Evolutionary conservation across 768 basidiomycete species (phyloP), one percentile per base, ranked within the genome.

Genomic region (Saitozyma podzolica): DNA sequence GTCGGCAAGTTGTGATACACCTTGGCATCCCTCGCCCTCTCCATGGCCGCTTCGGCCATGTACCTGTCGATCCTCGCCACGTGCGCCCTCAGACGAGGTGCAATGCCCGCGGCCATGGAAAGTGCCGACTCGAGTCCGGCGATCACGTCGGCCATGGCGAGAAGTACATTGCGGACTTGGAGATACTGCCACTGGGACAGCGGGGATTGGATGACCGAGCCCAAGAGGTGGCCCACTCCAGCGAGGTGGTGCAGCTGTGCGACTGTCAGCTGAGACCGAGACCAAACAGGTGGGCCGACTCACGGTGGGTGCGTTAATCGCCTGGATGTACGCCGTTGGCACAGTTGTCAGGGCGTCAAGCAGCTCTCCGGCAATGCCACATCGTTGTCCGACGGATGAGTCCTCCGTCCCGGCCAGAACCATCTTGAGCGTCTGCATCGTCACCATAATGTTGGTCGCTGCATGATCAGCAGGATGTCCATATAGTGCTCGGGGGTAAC

Each of bases 201-300:
- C 10, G 75, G 72, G 3, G 57, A 56, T 29, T 72, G 70, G 19
- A 74, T 72, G 52, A 74, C 68, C 13, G 54, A 51, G n/a, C 69
- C 73, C 10, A 77, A 66, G 9, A 77, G 61, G 51, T 77, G 73
- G n/a, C 75, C 75, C 14, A 74, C 69, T 17, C 73, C 73, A 0
- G 75, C 75, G 9, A 77, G 58, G 53, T 77, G 75, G 54, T 77
- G 75, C 14, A 77, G 58, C 74, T 76, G 52, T 29, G 16, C 6
- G 39, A 16, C n/a, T 42, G 50, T 50, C 14, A 40, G 11, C 17
- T 6, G 13, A 1, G 17, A 3, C 47, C 8, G 37, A 16, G 2
- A 10, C 11, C 42, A 2, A 16, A 9, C 5, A 29, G 13, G 48
- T 39, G 48, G 48, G 11, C 1, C 9, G 11, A 64, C 74, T 59